Conservation (phyloP, 2,329 filamentous ascomycete genomes). For the Penicillium sumatraense region DNA sequence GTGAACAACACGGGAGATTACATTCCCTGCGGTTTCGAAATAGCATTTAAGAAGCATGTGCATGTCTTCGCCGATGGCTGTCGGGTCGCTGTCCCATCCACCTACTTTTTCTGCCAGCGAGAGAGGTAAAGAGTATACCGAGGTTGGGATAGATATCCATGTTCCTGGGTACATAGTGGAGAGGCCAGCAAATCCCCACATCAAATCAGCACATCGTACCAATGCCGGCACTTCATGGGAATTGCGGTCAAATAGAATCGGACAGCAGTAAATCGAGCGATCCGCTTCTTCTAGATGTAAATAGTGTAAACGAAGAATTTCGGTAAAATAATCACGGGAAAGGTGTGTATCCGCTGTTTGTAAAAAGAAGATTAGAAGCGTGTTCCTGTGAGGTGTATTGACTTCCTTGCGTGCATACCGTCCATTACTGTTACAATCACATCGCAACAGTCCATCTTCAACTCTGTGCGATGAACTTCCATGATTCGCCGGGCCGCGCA, state of each 20-base stretch:
- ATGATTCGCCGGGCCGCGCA: conserved; percentile 61
- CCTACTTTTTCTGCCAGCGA: conserved; percentile 69
- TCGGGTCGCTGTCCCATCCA: conserved; percentile 72
- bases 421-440: conserved; percentile 74
- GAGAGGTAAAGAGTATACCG: conserved; percentile 73
- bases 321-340: conserved; percentile 68
- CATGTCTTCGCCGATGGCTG: conserved; percentile 75
- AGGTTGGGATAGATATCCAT: conserved; percentile 70
- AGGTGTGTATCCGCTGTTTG: conserved; percentile 61
- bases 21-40: conserved; percentile 72
- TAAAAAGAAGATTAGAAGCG: not conserved
- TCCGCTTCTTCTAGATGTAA: conserved; percentile 44
- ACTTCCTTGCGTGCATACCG: conserved; percentile 62
- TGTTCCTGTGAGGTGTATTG: not conserved
- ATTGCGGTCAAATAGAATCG: conserved; percentile 76
- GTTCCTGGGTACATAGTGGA: conserved; percentile 70
- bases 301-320: conserved; percentile 67
- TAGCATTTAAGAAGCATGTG: conserved; percentile 82
- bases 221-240: conserved; percentile 69
- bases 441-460: conserved; percentile 52
- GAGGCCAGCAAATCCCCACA: conserved; percentile 73
- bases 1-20: conserved; percentile 67
- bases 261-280: conserved; percentile 69
- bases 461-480: conserved; percentile 25
- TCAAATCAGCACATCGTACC: conserved; percentile 72